Conservation (phyloP, 352 stramenopile genomes). For the Elongisporangium prolatum region DNA sequence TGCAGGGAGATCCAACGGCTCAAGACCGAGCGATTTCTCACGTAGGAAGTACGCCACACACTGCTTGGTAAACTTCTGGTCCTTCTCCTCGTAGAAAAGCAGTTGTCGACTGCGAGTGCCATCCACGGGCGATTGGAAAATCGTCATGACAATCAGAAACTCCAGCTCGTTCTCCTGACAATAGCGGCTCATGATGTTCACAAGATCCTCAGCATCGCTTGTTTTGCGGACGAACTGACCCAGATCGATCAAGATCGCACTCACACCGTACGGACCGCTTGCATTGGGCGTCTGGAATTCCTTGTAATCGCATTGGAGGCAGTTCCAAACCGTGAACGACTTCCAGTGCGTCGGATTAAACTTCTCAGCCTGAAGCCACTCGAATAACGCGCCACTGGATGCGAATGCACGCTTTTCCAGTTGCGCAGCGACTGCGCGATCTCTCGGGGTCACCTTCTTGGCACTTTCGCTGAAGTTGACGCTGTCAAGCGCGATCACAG, state of each 20-base stretch:
- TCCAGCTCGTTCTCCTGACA: conserved; percentile 38
- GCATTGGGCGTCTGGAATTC: conserved; percentile 38
- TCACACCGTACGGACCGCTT: conserved; percentile 35
- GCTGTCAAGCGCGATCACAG: conserved; percentile 73
- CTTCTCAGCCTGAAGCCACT: conserved; percentile 66
- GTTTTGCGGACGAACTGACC: conserved; percentile 44
- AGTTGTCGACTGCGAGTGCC: conserved; percentile 47
- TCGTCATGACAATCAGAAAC: conserved; percentile 72
- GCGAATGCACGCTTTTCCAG: conserved; percentile 47
- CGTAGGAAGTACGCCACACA: conserved; percentile 35
- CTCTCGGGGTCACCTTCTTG: conserved; percentile 73
- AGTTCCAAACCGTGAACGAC: conserved; percentile 56
- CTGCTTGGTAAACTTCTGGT: conserved; percentile 12
- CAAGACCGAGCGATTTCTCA: conserved; percentile 37
- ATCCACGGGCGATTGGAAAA: conserved; percentile 35
- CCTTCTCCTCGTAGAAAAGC: conserved; percentile 46
- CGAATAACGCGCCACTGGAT: conserved; percentile 38
- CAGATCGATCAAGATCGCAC: conserved; percentile 56
- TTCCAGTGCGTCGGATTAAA: conserved; percentile 62
- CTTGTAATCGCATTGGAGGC: conserved; percentile 79
- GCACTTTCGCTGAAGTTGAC: conserved; percentile 70
- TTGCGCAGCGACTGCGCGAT: conserved; percentile 30
- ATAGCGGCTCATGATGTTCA: conserved; percentile 26
- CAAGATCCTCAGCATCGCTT: conserved; percentile 17
- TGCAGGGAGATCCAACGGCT: conserved; percentile 27